These are phyloP conservation scores for Quaeritorhiza haematococci DNA, from an alignment of 371 early-diverging fungal genomes.

Conservation along the genomic window DNA sequence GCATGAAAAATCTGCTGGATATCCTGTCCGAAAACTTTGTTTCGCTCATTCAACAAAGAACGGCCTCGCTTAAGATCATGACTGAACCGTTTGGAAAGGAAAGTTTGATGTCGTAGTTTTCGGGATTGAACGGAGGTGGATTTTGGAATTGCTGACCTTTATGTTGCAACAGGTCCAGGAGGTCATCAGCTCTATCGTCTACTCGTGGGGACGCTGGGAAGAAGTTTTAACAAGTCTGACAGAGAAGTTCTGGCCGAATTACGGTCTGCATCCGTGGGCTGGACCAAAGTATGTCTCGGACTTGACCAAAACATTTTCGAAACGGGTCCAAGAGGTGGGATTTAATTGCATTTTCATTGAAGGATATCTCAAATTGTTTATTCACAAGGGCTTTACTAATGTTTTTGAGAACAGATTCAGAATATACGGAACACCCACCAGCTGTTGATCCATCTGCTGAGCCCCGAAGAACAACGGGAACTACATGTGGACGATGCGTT, in stretches of 20 bases:
- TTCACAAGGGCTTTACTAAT: too few relatives aligned
- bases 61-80: slow-evolving; percentile 10
- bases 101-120: background rate
- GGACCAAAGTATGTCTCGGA: slow-evolving; percentile 17
- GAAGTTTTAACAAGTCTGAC: slow-evolving; percentile 27
- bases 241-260: slow-evolving; percentile 38
- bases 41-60: slow-evolving; percentile 12
- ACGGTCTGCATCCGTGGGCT: slow-evolving; percentile 33
- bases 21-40: slow-evolving; percentile 27
- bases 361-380: background rate
- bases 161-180: slow-evolving; percentile 13
- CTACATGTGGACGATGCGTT: slow-evolving; percentile 22
- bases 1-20: slow-evolving; percentile 33
- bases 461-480: slow-evolving; percentile 30
- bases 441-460: slow-evolving; percentile 25
- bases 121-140: background rate
- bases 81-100: slow-evolving; percentile 21
- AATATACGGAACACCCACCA: slow-evolving; percentile 30
- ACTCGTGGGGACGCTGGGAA: slow-evolving; percentile 14
- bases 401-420: too few relatives aligned
- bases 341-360: background rate
- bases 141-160: background rate
- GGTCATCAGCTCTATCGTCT: slow-evolving; percentile 8
- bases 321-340: slow-evolving; percentile 26
- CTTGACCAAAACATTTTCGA: slow-evolving; percentile 7